phyloP scores from a whole-genome alignment of 495 filamentous ascomycete genomes.

The Penicillium arizonense region DNA sequence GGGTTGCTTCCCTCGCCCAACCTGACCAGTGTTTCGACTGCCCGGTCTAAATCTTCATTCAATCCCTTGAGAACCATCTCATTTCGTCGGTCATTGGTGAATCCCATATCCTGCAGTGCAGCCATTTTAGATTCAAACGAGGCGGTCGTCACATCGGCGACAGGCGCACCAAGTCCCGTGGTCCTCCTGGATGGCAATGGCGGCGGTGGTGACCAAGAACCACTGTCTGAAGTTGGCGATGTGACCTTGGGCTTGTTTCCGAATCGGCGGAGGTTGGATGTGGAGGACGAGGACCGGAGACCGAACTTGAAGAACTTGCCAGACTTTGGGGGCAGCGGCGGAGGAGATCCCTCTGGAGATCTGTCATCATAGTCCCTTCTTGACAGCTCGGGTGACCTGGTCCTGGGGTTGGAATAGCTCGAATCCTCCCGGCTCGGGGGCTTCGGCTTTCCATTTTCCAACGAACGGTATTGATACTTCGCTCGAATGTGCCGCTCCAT shows the following conservation, averaged over 20 bases:
- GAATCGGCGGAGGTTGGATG: constrained; percentile 50
- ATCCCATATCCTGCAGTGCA: constrained; percentile 87
- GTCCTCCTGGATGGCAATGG: constrained; percentile 51
- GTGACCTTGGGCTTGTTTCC: constrained; percentile 26
- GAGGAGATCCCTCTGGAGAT: constrained; percentile 56
- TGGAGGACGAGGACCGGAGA: constrained; percentile 69
- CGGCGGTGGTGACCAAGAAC: constrained; percentile 33
- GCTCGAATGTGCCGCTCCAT: constrained; percentile 93
- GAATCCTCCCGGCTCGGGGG: constrained; percentile 44
- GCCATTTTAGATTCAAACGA: constrained; percentile 68
- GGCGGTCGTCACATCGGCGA: constrained; percentile 56
- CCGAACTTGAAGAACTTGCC: constrained; percentile 72
- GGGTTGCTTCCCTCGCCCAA: constrained; percentile 65
- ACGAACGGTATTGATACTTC: constrained; percentile 75
- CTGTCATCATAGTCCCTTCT: constrained; percentile 1
- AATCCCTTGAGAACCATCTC: constrained; percentile 73
- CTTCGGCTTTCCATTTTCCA: constrained; percentile 53
- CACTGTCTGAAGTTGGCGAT: constrained; percentile 26
- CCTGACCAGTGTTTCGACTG: constrained; percentile 78
- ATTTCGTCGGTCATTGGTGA: constrained; percentile 79
- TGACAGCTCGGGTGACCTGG: constrained; percentile 5
- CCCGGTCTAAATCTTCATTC: constrained; percentile 77
- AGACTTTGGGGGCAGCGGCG: constrained; percentile 83
- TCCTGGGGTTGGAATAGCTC: constrained; percentile 32
- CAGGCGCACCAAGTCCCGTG: constrained; percentile 64